Conservation (phyloP, 2,329 filamentous ascomycete genomes). For the Trichoderma hamatum region DNA sequence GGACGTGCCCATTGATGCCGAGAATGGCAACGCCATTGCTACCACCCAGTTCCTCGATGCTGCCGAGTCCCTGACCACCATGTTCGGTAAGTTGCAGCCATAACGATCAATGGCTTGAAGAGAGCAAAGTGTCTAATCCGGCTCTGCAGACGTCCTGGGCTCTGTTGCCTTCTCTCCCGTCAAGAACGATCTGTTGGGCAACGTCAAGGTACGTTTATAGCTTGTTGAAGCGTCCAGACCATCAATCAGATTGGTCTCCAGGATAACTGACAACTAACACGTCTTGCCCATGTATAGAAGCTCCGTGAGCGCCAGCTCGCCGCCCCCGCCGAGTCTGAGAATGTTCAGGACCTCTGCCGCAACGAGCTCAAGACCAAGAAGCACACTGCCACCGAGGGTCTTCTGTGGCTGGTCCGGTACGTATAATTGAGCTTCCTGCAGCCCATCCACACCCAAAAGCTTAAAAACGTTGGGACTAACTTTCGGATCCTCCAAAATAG, state of each 20-base stretch:
- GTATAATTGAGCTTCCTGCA: conserved; percentile 31
- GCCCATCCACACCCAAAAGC: neutral
- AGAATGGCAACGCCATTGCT: conserved; percentile 74
- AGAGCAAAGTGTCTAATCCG: neutral
- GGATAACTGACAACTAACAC: conserved; percentile 30
- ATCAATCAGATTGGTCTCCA: neutral
- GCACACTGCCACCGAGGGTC: conserved; percentile 83
- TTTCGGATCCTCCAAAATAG: conserved; percentile 48
- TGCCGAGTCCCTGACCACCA: conserved; percentile 78
- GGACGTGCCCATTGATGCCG: conserved; percentile 75
- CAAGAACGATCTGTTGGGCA: conserved; percentile 87
- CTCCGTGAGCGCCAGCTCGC: conserved; percentile 80
- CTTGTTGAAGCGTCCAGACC: neutral
- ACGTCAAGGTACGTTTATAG: conserved; percentile 79
- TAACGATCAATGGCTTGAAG: too few relatives aligned
- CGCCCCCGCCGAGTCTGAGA: conserved; percentile 77
- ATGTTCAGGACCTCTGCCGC: conserved; percentile 78
- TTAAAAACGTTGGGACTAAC: conserved; percentile 5
- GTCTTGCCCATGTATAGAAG: conserved; percentile 62
- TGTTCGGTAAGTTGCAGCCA: conserved; percentile 69
- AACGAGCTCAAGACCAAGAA: conserved; percentile 91
- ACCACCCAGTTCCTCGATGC: conserved; percentile 92
- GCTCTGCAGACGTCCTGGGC: conserved; percentile 59
- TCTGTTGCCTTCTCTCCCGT: conserved; percentile 83
- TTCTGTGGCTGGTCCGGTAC: conserved; percentile 88